Percentiles rank a stretch among this genome's conserved stretches.
Evolutionary conservation across 2,329 filamentous ascomycete species (phyloP).

Genomic region (Hymenoscyphus occultus): DNA sequence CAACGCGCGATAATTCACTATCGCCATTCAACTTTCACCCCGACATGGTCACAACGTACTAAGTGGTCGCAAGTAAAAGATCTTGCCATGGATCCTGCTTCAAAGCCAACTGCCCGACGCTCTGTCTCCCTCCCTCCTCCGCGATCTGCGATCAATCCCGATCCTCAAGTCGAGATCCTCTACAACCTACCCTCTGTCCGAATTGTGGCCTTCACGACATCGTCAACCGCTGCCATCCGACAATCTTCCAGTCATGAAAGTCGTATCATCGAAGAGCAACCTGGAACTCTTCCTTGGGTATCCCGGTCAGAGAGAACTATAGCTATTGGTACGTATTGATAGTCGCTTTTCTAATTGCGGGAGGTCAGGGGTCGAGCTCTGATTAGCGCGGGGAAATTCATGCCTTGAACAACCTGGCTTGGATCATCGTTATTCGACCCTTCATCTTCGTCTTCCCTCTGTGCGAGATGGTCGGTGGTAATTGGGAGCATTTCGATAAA

Average conservation of each 20-base stretch:
- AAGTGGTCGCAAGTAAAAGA: conserved; percentile 17
- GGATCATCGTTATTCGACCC: background rate
- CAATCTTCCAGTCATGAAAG: conserved; percentile 29
- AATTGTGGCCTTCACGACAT: conserved; percentile 53
- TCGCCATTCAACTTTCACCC: background rate
- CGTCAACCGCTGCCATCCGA: conserved; percentile 15
- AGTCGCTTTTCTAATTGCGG: background rate
- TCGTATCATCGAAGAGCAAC: conserved; percentile 44
- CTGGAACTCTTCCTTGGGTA: conserved; percentile 68
- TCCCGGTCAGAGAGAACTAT: conserved; percentile 78
- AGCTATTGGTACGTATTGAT: conserved; percentile 60
- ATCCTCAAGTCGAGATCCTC: conserved; percentile 35
- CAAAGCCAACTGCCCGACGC: conserved; percentile 22
- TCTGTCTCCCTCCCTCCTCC: conserved; percentile 28
- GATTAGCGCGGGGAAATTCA: background rate
- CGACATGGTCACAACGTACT: conserved; percentile 23
- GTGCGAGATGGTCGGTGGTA: background rate
- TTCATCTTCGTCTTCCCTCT: background rate
- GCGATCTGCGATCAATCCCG: conserved; percentile 22
- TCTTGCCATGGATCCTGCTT: conserved; percentile 25
- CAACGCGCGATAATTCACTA: background rate
- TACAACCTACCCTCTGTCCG: conserved; percentile 35
- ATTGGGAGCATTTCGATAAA: background rate
- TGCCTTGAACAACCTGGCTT: conserved; percentile 1
- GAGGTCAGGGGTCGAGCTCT: conserved; percentile 2